These are phyloP conservation scores for Barnettozyma wickerhamii DNA, from an alignment of 805 yeast species.

Conservation along the genomic window DNA sequence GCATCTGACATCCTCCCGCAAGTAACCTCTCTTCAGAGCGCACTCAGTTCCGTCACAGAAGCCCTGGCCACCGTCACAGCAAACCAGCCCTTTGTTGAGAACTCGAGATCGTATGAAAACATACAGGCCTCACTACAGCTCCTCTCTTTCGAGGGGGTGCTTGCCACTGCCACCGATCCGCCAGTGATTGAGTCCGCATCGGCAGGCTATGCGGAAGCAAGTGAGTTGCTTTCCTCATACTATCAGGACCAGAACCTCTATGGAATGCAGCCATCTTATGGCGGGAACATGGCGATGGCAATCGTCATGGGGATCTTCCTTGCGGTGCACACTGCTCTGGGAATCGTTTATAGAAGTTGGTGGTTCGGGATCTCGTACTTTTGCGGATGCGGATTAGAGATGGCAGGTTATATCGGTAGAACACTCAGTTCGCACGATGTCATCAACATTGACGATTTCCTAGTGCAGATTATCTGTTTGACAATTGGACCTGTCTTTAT, in stretches of 20 bases:
- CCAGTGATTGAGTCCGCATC: conserved; percentile 12
- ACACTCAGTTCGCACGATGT: conserved; percentile 38
- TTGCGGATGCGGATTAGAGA: conserved; percentile 54
- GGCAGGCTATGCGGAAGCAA: conserved; percentile 4
- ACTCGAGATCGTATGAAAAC: conserved; percentile 17
- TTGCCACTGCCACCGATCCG: conserved; percentile 13
- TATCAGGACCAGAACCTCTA: conserved; percentile 21
- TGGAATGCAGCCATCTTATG: conserved; percentile 45
- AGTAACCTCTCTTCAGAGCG: conserved; percentile 16
- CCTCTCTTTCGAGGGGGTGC: conserved; percentile 12
- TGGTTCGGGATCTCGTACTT: conserved; percentile 62
- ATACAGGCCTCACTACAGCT: conserved; percentile 17
- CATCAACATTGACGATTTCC: conserved; percentile 36
- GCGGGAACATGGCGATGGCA: conserved; percentile 56
- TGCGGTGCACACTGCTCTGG: conserved; percentile 37
- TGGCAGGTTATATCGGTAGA: conserved; percentile 66
- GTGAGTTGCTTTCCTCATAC: conserved; percentile 5
- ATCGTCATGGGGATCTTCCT: conserved; percentile 49
- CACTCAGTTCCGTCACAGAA: conserved; percentile 11
- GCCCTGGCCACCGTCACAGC: conserved; percentile 20
- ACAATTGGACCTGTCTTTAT: conserved; percentile 81
- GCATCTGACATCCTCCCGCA: conserved; percentile 9
- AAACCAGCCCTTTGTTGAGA: conserved; percentile 4
- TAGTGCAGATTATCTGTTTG: conserved; percentile 62
- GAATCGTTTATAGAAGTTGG: conserved; percentile 46